A percentile compares a stretch with the other conserved stretches of the same genome.
phyloP scores from a whole-genome alignment of 148 eudicot species.

The Persicaria tinctoria region DNA sequence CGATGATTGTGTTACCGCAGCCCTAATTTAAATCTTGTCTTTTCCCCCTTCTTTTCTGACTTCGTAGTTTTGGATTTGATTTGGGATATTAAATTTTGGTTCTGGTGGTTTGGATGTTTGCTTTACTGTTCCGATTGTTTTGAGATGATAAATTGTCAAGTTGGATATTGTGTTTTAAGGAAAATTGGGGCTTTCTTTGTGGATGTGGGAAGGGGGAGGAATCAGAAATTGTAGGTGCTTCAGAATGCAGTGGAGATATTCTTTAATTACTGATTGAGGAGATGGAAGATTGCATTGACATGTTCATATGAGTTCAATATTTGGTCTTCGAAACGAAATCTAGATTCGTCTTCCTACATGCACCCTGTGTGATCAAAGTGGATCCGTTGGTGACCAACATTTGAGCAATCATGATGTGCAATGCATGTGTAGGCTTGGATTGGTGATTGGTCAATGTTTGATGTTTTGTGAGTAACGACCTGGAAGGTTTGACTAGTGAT shows the following conservation, averaged over 20 bases:
- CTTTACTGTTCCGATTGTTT: neutral
- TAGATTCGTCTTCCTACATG: neutral
- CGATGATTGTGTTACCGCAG: conserved; percentile 7
- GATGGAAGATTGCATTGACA: neutral
- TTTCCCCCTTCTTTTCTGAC: neutral
- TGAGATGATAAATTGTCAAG: neutral
- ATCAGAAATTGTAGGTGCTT: neutral
- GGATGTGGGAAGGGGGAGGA: neutral
- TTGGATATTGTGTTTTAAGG: neutral
- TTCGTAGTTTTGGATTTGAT: neutral
- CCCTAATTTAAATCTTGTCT: neutral
- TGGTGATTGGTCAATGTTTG: neutral
- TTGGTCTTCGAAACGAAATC: neutral
- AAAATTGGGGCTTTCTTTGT: neutral
- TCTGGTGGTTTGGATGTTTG: neutral
- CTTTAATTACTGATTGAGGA: neutral
- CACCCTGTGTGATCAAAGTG: neutral
- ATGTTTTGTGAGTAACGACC: neutral
- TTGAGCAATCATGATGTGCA: conserved; percentile 1
- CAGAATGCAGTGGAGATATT: neutral
- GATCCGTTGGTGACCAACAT: neutral
- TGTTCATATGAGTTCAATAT: neutral
- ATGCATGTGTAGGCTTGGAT: neutral
- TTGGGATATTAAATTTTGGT: neutral
- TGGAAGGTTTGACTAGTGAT: neutral